Conservation (phyloP, 306 rosid genomes). For the Quercus mongolica region DNA sequence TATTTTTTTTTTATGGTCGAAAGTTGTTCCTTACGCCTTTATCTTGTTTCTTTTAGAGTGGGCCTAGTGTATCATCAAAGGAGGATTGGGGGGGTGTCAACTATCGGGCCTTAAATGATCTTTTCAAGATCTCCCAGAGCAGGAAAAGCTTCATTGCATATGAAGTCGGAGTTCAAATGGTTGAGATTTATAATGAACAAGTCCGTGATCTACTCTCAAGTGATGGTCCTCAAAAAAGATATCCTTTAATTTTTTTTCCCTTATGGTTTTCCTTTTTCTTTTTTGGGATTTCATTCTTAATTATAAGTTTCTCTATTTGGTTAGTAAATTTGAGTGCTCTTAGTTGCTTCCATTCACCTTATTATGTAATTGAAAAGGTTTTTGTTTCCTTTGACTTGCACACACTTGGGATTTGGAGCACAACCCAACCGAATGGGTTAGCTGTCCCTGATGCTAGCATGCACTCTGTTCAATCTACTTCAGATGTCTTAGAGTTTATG, state of each 20-base stretch:
- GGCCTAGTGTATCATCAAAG: slow-evolving; percentile 67
- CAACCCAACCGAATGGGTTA: slow-evolving; percentile 94
- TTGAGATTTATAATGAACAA: slow-evolving; percentile 96
- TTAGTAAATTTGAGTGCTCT: background rate
- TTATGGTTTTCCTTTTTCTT: background rate
- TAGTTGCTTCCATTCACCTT: background rate
- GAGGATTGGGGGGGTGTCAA: slow-evolving; percentile 90
- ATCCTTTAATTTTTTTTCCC: slow-evolving; percentile 44
- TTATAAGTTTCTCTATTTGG: background rate
- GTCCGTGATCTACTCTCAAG: slow-evolving; percentile 87
- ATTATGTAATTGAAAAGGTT: background rate
- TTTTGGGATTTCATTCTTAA: background rate
- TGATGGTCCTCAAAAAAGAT: slow-evolving; percentile 85
- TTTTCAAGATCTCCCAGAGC: slow-evolving; percentile 81
- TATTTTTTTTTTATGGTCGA: background rate
- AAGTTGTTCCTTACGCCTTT: slow-evolving; percentile 5
- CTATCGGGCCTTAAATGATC: slow-evolving; percentile 90
- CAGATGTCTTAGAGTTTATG: slow-evolving; percentile 88
- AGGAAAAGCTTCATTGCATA: slow-evolving; percentile 71
- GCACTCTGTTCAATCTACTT: slow-evolving; percentile 81
- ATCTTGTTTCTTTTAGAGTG: slow-evolving; percentile 57
- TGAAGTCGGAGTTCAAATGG: slow-evolving; percentile 97
- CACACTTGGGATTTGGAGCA: slow-evolving; percentile 99
- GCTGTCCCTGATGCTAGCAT: slow-evolving; percentile 97
- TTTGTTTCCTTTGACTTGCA: slow-evolving; percentile 80